Evolutionary conservation across 75 land plant genomes (phyloP).

Genomic region (Adiantum capillusveneris): DNA sequence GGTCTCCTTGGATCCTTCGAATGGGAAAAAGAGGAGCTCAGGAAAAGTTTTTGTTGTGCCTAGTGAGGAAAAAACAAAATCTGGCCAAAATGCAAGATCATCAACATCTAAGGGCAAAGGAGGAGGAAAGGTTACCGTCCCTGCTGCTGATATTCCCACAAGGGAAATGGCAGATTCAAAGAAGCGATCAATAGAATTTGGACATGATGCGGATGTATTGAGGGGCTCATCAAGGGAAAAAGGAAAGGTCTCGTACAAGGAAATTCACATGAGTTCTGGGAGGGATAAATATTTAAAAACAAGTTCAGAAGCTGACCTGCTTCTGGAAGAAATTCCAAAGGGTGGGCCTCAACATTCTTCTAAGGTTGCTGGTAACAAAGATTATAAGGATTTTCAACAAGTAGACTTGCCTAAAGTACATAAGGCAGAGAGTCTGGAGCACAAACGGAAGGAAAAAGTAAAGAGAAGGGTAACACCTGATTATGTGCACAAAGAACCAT

Average conservation of each 20-base stretch:
- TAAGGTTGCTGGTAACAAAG: background rate
- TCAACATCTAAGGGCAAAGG: constrained; percentile 14
- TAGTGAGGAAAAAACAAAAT: background rate
- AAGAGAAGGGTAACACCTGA: constrained; percentile 24
- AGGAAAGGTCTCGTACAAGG: constrained; percentile 7
- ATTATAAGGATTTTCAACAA: constrained; percentile 18
- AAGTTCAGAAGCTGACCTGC: background rate
- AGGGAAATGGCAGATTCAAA: constrained; percentile 11
- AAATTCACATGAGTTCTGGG: constrained; percentile 15
- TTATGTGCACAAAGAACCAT: constrained; percentile 1
- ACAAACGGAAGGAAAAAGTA: constrained; percentile 16
- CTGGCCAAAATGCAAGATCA: background rate
- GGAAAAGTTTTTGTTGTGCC: background rate
- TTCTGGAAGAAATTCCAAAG: too few species aligned
- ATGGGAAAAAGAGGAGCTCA: background rate
- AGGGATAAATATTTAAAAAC: constrained; percentile 17
- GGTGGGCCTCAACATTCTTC: too few species aligned
- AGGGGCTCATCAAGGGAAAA: constrained; percentile 20
- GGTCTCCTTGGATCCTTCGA: background rate
- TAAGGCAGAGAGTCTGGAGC: constrained; percentile 30
- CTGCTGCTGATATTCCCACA: constrained; percentile 8
- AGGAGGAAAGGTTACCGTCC: constrained; percentile 10
- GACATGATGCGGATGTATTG: constrained; percentile 9
- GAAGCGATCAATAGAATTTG: constrained; percentile 27
- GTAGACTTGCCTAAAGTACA: constrained; percentile 27